A percentile compares a stretch with the other conserved stretches of the same genome.
Conservation (phyloP, 2,329 filamentous ascomycete genomes). For the Penicillium sp. region DNA sequence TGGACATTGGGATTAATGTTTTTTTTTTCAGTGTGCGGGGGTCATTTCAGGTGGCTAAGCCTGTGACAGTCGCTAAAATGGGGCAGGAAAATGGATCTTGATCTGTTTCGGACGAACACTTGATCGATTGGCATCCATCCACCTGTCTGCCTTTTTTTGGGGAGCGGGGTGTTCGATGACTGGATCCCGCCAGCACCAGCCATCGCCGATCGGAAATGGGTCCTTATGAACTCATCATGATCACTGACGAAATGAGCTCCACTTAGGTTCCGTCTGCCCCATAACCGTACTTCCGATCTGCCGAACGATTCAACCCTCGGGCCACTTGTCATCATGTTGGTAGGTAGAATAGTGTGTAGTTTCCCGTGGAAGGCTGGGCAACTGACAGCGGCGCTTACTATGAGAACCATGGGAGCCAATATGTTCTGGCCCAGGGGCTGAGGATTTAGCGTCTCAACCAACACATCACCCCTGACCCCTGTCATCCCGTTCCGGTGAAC, state of each 20-base stretch:
- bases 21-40: constrained; percentile 1
- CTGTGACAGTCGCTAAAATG: background rate
- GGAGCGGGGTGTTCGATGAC: constrained; percentile 5
- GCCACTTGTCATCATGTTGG: background rate
- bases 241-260: constrained; percentile 14
- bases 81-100: constrained; percentile 2
- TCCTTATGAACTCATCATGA: constrained; percentile 11
- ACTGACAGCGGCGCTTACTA: background rate
- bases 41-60: background rate
- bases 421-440: background rate
- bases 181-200: background rate
- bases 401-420: background rate
- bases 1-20: constrained; percentile 2
- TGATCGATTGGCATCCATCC: constrained; percentile 12
- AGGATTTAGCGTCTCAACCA: background rate
- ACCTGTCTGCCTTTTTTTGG: background rate
- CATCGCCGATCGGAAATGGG: constrained; percentile 10
- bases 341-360: background rate
- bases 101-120: constrained; percentile 9
- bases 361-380: background rate
- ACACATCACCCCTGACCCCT: background rate
- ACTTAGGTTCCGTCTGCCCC: constrained; percentile 4
- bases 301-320: constrained; percentile 4
- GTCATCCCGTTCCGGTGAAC: constrained; percentile 6
- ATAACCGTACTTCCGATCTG: constrained; percentile 6